Conservation (phyloP, 2,329 filamentous ascomycete genomes). For the Alternaria ethzedia region DNA sequence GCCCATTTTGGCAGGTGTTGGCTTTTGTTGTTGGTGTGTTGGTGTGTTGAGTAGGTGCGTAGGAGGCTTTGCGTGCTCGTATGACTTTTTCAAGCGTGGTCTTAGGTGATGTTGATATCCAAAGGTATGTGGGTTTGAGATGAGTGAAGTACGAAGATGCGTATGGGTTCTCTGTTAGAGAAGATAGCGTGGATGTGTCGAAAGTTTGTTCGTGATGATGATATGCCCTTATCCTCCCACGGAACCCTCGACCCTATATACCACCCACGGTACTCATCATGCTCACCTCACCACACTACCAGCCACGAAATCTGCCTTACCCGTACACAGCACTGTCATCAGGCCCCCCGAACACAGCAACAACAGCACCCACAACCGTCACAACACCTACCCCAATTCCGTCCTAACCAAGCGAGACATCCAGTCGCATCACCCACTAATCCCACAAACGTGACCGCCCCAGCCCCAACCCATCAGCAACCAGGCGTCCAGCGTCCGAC, state of each 20-base stretch:
- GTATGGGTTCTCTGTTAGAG: not conserved
- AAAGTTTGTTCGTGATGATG: not conserved
- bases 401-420: not conserved
- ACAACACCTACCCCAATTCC: not conserved
- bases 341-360: not conserved
- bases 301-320: not conserved
- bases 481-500: not conserved
- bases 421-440: not conserved
- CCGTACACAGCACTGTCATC: not conserved
- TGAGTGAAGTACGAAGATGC: not conserved
- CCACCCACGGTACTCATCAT: not conserved
- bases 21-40: no score
- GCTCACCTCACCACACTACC: not conserved
- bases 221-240: not conserved
- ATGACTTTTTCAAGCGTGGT: not conserved
- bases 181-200: not conserved
- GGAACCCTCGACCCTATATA: not conserved
- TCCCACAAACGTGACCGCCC: not conserved
- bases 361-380: not conserved
- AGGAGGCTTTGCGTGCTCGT: no score
- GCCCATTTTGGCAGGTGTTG: constrained; percentile 17
- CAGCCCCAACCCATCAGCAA: not conserved
- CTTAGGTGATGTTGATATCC: not conserved
- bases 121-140: not conserved
- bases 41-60: no score